phyloP scores from a whole-genome alignment of 2,329 filamentous ascomycete genomes.

The Colletotrichum agaves region DNA sequence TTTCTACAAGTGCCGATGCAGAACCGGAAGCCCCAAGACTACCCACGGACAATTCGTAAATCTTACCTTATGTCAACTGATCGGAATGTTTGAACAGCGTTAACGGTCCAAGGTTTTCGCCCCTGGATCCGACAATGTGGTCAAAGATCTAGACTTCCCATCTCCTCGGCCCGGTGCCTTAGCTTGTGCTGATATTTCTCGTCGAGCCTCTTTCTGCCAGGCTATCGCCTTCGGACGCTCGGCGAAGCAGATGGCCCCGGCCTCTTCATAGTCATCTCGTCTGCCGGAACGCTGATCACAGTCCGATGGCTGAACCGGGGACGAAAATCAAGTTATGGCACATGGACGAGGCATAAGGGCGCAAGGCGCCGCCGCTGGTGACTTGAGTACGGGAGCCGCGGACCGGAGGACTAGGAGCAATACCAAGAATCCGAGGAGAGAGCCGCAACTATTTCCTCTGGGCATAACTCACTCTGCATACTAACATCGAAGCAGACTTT shows the following conservation, averaged over 20 bases:
- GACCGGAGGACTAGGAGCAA: neutral
- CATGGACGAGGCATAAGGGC: neutral
- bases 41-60: slow-evolving; percentile 21
- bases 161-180: neutral
- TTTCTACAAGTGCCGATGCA: neutral
- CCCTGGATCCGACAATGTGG: neutral
- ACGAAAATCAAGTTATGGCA: too few relatives aligned
- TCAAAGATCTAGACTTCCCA: neutral
- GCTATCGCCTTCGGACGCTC: neutral
- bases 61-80: neutral
- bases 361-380: neutral
- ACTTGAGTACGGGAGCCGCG: neutral
- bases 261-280: neutral
- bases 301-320: too few relatives aligned
- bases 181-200: neutral
- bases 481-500: too few relatives aligned
- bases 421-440: neutral
- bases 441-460: neutral
- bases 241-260: neutral
- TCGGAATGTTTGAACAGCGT: neutral
- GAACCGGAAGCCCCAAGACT: neutral
- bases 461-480: neutral
- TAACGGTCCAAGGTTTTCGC: neutral
- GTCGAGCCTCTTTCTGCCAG: neutral
- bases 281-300: neutral